phyloP scores from a whole-genome alignment of 371 early-diverging fungal species.

The Actinomortierella ambigua region DNA sequence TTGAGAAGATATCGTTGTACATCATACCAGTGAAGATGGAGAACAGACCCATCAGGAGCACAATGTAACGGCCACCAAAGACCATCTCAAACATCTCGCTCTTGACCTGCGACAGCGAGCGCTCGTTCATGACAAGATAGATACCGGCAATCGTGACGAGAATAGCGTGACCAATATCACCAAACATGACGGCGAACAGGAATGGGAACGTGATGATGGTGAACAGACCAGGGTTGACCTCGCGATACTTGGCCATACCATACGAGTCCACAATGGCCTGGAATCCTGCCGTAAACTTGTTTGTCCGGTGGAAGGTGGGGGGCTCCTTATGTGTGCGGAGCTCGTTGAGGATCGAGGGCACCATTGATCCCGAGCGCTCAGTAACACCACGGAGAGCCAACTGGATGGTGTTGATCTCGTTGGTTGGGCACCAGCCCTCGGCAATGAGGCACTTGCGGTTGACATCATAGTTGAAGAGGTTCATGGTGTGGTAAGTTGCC shows the following conservation, averaged over 20 bases:
- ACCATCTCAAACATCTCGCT: slow-evolving; percentile 88
- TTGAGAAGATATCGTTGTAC: slow-evolving; percentile 98
- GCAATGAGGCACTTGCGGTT: slow-evolving; percentile 95
- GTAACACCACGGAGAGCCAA: slow-evolving; percentile 84
- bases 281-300: slow-evolving; percentile 96
- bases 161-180: slow-evolving; percentile 99
- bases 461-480: slow-evolving; percentile 91
- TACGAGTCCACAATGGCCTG: slow-evolving; percentile 98
- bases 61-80: slow-evolving; percentile 96
- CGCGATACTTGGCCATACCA: slow-evolving; percentile 98
- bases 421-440: slow-evolving; percentile 97
- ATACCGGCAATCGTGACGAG: slow-evolving; percentile 80
- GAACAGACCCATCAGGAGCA: slow-evolving; percentile 96
- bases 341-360: slow-evolving; percentile 87
- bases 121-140: slow-evolving; percentile 86
- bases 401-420: slow-evolving; percentile 79
- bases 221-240: slow-evolving; percentile 99
- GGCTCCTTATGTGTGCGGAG: slow-evolving; percentile 84
- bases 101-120: slow-evolving; percentile 70
- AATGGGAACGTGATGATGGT: slow-evolving; percentile 99
- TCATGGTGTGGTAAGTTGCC: slow-evolving; percentile 96
- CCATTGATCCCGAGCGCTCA: slow-evolving; percentile 84
- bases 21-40: slow-evolving; percentile 98
- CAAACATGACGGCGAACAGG: slow-evolving; percentile 99
- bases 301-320: slow-evolving; percentile 96